Evolutionary conservation across 2,329 filamentous ascomycete species (phyloP).

Genomic region (Monilinia laxa): DNA sequence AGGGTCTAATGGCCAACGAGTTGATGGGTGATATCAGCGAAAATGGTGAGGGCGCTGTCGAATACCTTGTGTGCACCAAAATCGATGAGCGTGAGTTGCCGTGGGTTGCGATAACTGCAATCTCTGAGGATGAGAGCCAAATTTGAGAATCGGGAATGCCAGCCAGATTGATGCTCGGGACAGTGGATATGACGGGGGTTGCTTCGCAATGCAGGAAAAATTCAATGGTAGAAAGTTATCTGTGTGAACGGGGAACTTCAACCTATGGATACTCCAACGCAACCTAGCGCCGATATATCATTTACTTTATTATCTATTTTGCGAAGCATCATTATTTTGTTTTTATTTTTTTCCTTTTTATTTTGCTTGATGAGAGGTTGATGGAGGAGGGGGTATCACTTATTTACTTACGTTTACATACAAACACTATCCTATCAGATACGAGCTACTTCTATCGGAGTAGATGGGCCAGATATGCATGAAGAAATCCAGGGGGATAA

Average conservation of each 20-base stretch:
- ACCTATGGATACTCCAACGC: neutral
- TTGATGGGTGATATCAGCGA: slow-evolving; percentile 29
- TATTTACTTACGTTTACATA: slow-evolving; percentile 12
- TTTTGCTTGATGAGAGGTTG: neutral
- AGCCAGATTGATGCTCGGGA: neutral
- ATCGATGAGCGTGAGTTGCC: slow-evolving; percentile 32
- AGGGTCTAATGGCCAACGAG: slow-evolving; percentile 28
- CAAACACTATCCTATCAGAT: neutral
- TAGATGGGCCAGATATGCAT: neutral
- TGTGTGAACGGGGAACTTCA: neutral
- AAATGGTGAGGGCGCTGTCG: slow-evolving; percentile 25
- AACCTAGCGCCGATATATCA: neutral
- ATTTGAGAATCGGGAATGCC: neutral
- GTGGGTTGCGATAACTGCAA: slow-evolving; percentile 22
- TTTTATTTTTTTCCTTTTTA: neutral
- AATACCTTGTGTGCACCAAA: slow-evolving; percentile 34
- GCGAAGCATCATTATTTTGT: slow-evolving; percentile 7
- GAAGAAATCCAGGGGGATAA: neutral
- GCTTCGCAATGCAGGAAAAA: neutral
- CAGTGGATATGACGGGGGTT: too few species aligned
- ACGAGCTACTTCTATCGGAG: slow-evolving; percentile 6
- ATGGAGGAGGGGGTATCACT: neutral
- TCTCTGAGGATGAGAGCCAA: neutral
- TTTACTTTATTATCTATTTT: neutral
- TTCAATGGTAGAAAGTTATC: neutral